Evolutionary conservation across 176 grass and related monocot species (phyloP).

Genomic region (Avena sativa): DNA sequence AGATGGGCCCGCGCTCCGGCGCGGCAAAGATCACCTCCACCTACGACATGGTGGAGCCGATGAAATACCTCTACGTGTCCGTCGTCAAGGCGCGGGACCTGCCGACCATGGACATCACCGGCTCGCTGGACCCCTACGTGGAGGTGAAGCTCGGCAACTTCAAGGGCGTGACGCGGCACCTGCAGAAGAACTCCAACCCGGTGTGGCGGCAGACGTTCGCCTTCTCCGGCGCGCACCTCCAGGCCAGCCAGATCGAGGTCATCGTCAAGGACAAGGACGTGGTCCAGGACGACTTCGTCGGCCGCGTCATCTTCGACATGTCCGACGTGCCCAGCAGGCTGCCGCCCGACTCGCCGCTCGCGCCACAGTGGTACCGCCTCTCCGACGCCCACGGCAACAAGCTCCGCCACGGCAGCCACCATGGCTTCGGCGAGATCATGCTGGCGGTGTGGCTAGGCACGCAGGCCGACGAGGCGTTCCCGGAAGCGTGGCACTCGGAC

Average conservation of each 20-base stretch:
- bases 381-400: slow-evolving; percentile 52
- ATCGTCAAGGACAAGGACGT: slow-evolving; percentile 78
- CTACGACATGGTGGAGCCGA: slow-evolving; percentile 78
- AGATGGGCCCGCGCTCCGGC: slow-evolving; percentile 46
- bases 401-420: slow-evolving; percentile 30
- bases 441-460: slow-evolving; percentile 74
- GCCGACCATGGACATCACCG: slow-evolving; percentile 67
- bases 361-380: slow-evolving; percentile 83
- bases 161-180: slow-evolving; percentile 61
- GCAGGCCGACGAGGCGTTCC: slow-evolving; percentile 85
- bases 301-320: slow-evolving; percentile 62
- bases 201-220: slow-evolving; percentile 82
- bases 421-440: slow-evolving; percentile 71
- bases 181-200: slow-evolving; percentile 76
- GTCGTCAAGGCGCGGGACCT: slow-evolving; percentile 81
- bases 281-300: slow-evolving; percentile 71
- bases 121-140: slow-evolving; percentile 81
- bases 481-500: slow-evolving; percentile 85
- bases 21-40: slow-evolving; percentile 73
- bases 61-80: slow-evolving; percentile 70
- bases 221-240: slow-evolving; percentile 68
- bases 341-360: slow-evolving; percentile 79
- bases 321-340: slow-evolving; percentile 58
- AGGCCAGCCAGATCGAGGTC: slow-evolving; percentile 64
- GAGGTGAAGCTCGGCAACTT: slow-evolving; percentile 86